These are phyloP conservation scores for Teratosphaeria nubilosa DNA, from an alignment of 2,329 filamentous ascomycete species.

Conservation along the genomic window DNA sequence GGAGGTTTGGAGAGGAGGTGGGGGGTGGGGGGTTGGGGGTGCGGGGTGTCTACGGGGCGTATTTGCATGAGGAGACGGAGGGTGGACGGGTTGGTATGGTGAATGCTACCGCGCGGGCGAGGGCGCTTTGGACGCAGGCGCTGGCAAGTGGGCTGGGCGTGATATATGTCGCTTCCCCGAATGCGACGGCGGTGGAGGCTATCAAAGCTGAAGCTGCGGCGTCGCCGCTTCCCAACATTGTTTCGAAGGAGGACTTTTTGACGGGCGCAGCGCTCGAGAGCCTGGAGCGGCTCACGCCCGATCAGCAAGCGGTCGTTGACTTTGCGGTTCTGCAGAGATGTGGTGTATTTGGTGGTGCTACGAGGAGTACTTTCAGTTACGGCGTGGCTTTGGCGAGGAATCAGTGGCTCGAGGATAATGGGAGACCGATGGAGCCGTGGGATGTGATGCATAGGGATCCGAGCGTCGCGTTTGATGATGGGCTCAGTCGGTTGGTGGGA, in stretches of 20 bases:
- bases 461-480: slow-evolving; percentile 20
- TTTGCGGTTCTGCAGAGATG: slow-evolving; percentile 40
- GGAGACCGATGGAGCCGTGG: slow-evolving; percentile 16
- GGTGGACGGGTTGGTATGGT: slow-evolving; percentile 8
- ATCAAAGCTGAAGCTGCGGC: slow-evolving; percentile 30
- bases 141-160: slow-evolving; percentile 19
- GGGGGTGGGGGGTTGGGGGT: not conserved
- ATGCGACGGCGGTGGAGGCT: slow-evolving; percentile 26
- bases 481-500: slow-evolving; percentile 17
- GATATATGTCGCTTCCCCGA: slow-evolving; percentile 38
- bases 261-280: slow-evolving; percentile 24
- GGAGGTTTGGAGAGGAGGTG: not conserved
- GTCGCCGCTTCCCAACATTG: slow-evolving; percentile 28
- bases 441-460: slow-evolving; percentile 14
- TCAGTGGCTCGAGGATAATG: slow-evolving; percentile 20
- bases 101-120: slow-evolving; percentile 29
- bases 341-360: slow-evolving; percentile 35
- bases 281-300: slow-evolving; percentile 34
- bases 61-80: slow-evolving; percentile 26
- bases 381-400: slow-evolving; percentile 36
- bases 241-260: slow-evolving; percentile 37
- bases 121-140: slow-evolving; percentile 29
- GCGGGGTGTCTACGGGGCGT: slow-evolving; percentile 23
- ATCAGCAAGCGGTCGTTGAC: slow-evolving; percentile 43
- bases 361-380: slow-evolving; percentile 39